These are phyloP conservation scores for Brassica balearica DNA, from an alignment of 441 rosid genomes.

Conservation along the genomic window DNA sequence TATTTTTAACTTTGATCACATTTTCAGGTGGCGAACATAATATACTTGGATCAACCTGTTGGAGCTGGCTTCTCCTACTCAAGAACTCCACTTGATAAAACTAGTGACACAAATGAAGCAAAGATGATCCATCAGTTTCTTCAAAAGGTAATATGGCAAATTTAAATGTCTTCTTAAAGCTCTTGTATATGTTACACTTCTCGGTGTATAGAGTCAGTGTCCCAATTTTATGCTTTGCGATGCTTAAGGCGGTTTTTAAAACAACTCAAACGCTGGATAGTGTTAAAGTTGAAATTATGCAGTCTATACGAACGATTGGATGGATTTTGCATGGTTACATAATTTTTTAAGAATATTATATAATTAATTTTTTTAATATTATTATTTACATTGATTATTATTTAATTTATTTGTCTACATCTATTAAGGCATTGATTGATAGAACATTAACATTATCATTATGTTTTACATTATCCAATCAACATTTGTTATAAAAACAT, in stretches of 20 bases:
- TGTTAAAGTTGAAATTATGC: not conserved
- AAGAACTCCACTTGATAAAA: conserved; percentile 11
- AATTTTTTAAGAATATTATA: too few species aligned
- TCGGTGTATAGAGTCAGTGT: not conserved
- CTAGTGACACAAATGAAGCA: conserved; percentile 36
- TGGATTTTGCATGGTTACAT: not conserved
- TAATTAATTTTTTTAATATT: too few species aligned
- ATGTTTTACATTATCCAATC: too few species aligned
- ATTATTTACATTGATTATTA: too few species aligned
- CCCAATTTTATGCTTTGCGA: too few species aligned
- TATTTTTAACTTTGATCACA: not conserved
- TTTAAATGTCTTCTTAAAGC: not conserved
- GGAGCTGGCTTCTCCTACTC: conserved; percentile 58
- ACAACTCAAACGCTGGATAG: too few species aligned
- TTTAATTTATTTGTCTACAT: too few species aligned
- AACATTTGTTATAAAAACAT: too few species aligned
- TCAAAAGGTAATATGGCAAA: not conserved
- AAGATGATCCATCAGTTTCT: conserved; percentile 28
- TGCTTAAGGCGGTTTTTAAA: too few species aligned
- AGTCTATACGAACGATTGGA: not conserved
- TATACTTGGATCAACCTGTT: conserved; percentile 53
- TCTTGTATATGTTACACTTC: not conserved
- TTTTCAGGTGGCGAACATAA: conserved; percentile 48
- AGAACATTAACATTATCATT: too few species aligned
- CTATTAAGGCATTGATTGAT: too few species aligned